Evolutionary conservation across 2,329 filamentous ascomycete genomes (phyloP).

Genomic region (Cladosporium sp.): DNA sequence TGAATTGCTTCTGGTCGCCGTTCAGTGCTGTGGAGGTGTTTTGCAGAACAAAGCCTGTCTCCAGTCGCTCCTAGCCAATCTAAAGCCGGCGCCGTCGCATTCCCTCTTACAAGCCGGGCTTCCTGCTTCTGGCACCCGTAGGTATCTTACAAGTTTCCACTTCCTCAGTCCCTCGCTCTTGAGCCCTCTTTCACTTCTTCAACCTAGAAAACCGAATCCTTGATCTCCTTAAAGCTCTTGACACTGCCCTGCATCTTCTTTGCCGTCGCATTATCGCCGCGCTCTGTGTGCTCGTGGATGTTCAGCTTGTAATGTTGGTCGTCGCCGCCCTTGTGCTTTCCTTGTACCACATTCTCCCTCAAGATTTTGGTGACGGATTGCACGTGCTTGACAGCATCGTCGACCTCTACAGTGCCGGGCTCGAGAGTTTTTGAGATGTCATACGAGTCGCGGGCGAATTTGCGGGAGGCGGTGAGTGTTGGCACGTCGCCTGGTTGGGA

Average conservation of each 20-base stretch:
- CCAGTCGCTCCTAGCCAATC: background rate
- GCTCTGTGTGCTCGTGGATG: constrained; percentile 88
- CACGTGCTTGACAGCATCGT: constrained; percentile 72
- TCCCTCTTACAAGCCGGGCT: background rate
- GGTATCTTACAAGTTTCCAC: background rate
- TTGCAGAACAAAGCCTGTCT: background rate
- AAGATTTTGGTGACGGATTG: constrained; percentile 79
- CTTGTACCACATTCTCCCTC: constrained; percentile 85
- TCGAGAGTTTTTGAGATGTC: constrained; percentile 63
- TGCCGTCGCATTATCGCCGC: constrained; percentile 89
- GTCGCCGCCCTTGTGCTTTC: constrained; percentile 39
- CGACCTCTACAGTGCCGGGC: constrained; percentile 58
- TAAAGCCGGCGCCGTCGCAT: background rate
- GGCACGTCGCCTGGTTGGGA: constrained; percentile 64
- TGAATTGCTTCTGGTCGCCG: background rate
- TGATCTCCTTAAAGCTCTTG: constrained; percentile 44
- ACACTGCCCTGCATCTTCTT: constrained; percentile 58
- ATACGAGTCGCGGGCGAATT: constrained; percentile 73
- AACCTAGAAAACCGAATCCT: constrained; percentile 26
- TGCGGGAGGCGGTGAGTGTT: constrained; percentile 68
- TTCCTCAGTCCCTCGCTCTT: background rate
- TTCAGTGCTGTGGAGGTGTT: background rate
- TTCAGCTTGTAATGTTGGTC: constrained; percentile 60
- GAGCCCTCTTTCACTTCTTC: background rate
- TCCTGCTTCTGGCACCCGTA: background rate